Base-by-base conservation (phyloP, 176 grass and related monocot species). In the Dendrocalamus sinicus region DNA sequence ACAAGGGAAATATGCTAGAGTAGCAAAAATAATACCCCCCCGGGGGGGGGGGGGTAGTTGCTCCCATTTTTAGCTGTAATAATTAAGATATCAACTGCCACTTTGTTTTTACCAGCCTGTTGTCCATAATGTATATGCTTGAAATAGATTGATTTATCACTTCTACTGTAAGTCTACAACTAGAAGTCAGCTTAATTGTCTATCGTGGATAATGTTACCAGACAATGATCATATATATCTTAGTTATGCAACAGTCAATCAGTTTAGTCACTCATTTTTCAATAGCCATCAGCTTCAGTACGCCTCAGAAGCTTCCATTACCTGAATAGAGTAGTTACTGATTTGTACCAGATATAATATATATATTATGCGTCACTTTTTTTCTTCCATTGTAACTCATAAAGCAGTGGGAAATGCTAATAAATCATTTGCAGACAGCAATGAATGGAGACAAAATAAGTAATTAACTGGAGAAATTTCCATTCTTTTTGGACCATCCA, bases 101-200 rank as follows among this genome's bases (percentile, higher is more conserved):
- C 8, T 23, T 43, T 79, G 57, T 46, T 79, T 44, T 23, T 9
- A 84, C 46, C 15, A 58, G 23, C 79, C 16, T 66, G 12, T 69
- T 69, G 37, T 45, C 37, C 3, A 53, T 51, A 47, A 48, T 53
- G 43, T 54, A 61, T 15, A 16, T 70, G 13, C 51, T 70, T 82
- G 72, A 11, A 19, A 45, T 20, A 20, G 28, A 12, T 40, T 15
- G n/a, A 81, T 74, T 73, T 66, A 53, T 41, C 23, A 23, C 47
- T 73, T 65, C 66, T 9, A 54, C 46, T 1, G 4, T 75, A 79
- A 32, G 60, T 58, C 26, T 32, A 74, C 72, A 81, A 20, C 28
- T 75, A 81, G 39, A 67, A 41, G 23, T 37, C 14, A 66, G 57
- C 23, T 67, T 44, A 28, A 26, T 75, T 87, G n/a, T 74, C 46